Evolutionary conservation across 1,284 basidiomycete species (phyloP).

Genomic region (Ceraceosorus bombacis): DNA sequence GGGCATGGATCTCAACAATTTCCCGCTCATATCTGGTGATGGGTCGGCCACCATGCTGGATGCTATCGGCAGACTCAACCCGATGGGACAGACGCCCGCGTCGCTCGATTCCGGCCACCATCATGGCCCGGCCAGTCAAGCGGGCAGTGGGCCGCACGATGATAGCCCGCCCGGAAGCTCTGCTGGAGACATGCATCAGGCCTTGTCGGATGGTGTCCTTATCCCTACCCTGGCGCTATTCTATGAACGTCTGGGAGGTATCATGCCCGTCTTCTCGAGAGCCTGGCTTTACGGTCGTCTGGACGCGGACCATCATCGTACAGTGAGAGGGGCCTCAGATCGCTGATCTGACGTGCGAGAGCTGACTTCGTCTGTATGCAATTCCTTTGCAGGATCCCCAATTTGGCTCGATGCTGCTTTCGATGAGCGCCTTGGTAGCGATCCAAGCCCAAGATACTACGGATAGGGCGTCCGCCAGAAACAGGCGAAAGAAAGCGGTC

Average conservation of each 20-base stretch:
- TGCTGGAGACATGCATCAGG: slow-evolving; percentile 19
- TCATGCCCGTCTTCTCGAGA: slow-evolving; percentile 45
- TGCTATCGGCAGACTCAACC: slow-evolving; percentile 19
- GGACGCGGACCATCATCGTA: slow-evolving; percentile 34
- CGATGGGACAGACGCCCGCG: slow-evolving; percentile 15
- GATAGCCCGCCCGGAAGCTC: background rate
- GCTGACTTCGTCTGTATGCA: no score
- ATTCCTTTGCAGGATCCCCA: slow-evolving; percentile 18
- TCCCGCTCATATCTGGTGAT: slow-evolving; percentile 6
- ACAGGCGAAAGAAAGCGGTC: slow-evolving; percentile 6
- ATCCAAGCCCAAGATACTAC: slow-evolving; percentile 30
- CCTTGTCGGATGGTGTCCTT: slow-evolving; percentile 32
- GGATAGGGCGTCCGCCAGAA: slow-evolving; percentile 12
- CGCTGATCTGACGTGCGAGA: no score
- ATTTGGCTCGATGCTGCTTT: slow-evolving; percentile 41
- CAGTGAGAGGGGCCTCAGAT: background rate
- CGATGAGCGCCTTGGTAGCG: slow-evolving; percentile 34
- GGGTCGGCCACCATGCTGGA: slow-evolving; percentile 22
- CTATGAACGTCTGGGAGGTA: slow-evolving; percentile 41
- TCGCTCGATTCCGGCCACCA: slow-evolving; percentile 12
- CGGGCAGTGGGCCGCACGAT: slow-evolving; percentile 10
- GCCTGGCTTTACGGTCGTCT: slow-evolving; percentile 36
- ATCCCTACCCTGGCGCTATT: slow-evolving; percentile 41
- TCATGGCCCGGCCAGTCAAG: slow-evolving; percentile 16
- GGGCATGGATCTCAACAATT: slow-evolving; percentile 13